A percentile compares a stretch with the other conserved stretches of the same genome.
Evolutionary conservation across 352 stramenopile genomes (phyloP).

Genomic region (Phytophthora colocasiae): DNA sequence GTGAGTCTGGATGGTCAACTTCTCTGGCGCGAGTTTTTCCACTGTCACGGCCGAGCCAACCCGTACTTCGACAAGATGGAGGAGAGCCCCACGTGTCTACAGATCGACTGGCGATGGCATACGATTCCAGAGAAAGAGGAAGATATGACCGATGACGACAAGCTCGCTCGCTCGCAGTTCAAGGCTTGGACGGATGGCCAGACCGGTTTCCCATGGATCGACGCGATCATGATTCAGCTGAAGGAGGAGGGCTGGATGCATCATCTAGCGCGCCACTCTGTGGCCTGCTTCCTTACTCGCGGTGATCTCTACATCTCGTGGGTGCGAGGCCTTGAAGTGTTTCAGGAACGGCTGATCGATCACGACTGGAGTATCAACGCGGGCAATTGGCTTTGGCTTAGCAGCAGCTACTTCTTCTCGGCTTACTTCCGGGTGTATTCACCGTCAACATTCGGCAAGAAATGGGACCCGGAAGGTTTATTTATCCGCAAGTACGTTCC

Average conservation of each 20-base stretch:
- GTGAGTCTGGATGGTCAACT: slow-evolving; percentile 95
- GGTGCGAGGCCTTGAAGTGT: slow-evolving; percentile 93
- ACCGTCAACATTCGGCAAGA: slow-evolving; percentile 95
- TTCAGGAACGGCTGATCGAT: slow-evolving; percentile 95
- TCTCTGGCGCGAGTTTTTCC: slow-evolving; percentile 97
- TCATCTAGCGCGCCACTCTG: slow-evolving; percentile 92
- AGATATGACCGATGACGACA: slow-evolving; percentile 84
- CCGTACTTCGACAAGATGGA: slow-evolving; percentile 96
- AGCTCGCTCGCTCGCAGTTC: slow-evolving; percentile 84
- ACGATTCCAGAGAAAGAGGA: slow-evolving; percentile 74
- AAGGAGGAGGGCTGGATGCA: slow-evolving; percentile 92
- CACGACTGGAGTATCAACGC: slow-evolving; percentile 97
- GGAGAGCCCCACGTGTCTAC: slow-evolving; percentile 92
- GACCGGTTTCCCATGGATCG: slow-evolving; percentile 98
- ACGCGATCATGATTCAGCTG: slow-evolving; percentile 97
- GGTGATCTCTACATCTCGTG: slow-evolving; percentile 97
- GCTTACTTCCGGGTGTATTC: slow-evolving; percentile 98
- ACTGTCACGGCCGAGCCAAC: slow-evolving; percentile 80
- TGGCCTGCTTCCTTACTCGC: slow-evolving; percentile 98
- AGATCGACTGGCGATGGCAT: slow-evolving; percentile 90
- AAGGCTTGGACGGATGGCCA: slow-evolving; percentile 94
- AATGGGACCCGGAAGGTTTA: slow-evolving; percentile 94
- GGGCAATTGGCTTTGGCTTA: slow-evolving; percentile 98
- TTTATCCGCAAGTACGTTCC: slow-evolving; percentile 96
- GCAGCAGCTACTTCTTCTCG: slow-evolving; percentile 95